Percentiles rank a stretch among this genome's conserved stretches.
phyloP scores from a whole-genome alignment of 1,139 yeast genomes.

The Candida pseudocylindracea region DNA sequence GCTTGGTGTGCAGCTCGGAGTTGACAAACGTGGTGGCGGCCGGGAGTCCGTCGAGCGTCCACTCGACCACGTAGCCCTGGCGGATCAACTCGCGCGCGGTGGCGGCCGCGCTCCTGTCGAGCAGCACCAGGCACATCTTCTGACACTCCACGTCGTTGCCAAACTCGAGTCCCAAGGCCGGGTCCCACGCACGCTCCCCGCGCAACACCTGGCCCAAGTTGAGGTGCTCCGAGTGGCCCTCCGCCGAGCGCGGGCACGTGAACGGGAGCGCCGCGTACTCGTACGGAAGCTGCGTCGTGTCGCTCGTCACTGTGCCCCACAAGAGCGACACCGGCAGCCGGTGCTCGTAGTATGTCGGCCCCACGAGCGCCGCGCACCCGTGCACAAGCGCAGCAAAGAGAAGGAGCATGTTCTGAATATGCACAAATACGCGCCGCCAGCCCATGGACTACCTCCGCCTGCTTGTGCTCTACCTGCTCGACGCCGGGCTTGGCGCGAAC shows the following conservation, averaged over 20 bases:
- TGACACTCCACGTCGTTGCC: constrained; percentile 43
- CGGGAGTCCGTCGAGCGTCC: constrained; percentile 72
- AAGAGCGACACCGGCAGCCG: constrained; percentile 26
- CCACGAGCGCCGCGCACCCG: too few species aligned
- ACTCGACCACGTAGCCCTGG: constrained; percentile 58
- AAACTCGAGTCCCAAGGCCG: constrained; percentile 41
- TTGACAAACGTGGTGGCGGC: constrained; percentile 73
- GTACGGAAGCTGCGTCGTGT: constrained; percentile 54
- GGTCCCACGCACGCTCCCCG: constrained; percentile 65
- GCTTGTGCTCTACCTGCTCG: constrained; percentile 44
- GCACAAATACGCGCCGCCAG: not conserved
- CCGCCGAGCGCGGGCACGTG: constrained; percentile 43
- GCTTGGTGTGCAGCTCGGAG: constrained; percentile 30
- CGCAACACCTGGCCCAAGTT: constrained; percentile 59
- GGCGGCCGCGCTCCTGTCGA: too few species aligned
- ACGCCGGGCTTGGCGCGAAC: constrained; percentile 40
- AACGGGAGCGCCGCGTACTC: constrained; percentile 62
- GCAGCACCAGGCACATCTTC: constrained; percentile 34
- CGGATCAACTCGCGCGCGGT: constrained; percentile 31
- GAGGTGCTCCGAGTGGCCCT: constrained; percentile 6
- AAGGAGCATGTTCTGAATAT: too few species aligned
- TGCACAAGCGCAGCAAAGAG: too few species aligned
- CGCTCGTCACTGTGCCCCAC: constrained; percentile 65
- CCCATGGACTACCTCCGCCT: constrained; percentile 15
- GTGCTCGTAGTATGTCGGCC: too few species aligned